These are phyloP conservation scores for Verticillium tricorpus DNA, from an alignment of 2,329 filamentous ascomycete species.

Conservation along the genomic window DNA sequence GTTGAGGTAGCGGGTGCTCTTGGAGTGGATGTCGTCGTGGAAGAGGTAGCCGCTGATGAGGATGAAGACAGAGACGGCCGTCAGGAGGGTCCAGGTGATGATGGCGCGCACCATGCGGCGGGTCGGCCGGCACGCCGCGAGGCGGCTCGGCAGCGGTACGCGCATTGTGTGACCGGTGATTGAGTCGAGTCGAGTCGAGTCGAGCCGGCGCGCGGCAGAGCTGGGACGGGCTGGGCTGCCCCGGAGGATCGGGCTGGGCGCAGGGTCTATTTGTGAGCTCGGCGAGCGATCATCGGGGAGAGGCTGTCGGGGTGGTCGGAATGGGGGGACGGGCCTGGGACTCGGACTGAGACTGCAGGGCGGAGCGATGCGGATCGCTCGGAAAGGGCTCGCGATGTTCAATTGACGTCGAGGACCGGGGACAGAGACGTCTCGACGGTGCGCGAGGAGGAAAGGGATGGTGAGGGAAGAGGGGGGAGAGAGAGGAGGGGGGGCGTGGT, in stretches of 20 bases:
- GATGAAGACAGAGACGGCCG: constrained; percentile 2
- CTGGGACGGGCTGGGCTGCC: background rate
- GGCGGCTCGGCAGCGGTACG: background rate
- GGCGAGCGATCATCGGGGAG: background rate
- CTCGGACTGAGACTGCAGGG: too few species aligned
- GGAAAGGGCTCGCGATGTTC: background rate
- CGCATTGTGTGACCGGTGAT: background rate
- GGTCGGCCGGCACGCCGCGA: background rate
- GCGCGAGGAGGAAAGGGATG: background rate
- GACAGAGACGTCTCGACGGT: background rate
- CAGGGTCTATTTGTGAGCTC: background rate
- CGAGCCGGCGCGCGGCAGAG: background rate
- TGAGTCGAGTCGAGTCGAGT: background rate
- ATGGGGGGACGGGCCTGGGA: background rate
- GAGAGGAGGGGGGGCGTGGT: background rate
- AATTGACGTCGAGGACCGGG: background rate
- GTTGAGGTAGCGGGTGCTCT: constrained; percentile 8
- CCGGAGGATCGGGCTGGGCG: background rate
- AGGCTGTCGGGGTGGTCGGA: background rate
- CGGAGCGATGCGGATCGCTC: background rate
- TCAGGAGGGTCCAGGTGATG: background rate
- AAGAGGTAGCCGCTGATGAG: constrained; percentile 12
- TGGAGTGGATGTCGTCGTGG: constrained; percentile 10
- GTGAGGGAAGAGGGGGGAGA: background rate
- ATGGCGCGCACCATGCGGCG: background rate